phyloP scores from a whole-genome alignment of 225 moss, liverwort and hornwort genomes.

The Ulota crispa region DNA sequence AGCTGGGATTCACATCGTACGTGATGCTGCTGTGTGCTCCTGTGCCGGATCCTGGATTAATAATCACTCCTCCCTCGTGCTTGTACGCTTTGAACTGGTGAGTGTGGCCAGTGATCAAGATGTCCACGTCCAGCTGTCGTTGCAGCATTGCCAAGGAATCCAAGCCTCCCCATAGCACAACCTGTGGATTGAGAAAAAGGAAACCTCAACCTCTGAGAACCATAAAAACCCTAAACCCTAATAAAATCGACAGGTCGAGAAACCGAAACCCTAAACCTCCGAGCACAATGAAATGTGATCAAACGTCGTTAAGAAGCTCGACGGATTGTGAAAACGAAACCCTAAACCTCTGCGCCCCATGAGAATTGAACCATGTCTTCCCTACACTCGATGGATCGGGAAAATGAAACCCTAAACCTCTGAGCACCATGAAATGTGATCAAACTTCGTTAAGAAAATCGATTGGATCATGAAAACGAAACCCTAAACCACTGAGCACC shows the following conservation, averaged over 20 bases:
- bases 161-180: slow-evolving; percentile 91
- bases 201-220: background rate
- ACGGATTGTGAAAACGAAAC: too few species aligned
- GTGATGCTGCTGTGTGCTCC: slow-evolving; percentile 94
- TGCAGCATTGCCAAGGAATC: slow-evolving; percentile 89
- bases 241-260: slow-evolving; percentile 37
- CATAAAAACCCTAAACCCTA: background rate
- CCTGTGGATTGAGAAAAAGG: too few species aligned
- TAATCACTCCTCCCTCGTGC: slow-evolving; percentile 88
- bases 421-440: background rate
- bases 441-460: background rate
- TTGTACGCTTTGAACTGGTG: slow-evolving; percentile 94
- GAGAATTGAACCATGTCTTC: too few species aligned
- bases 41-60: slow-evolving; percentile 89
- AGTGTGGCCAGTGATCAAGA: slow-evolving; percentile 73
- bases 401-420: background rate
- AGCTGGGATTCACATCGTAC: slow-evolving; percentile 88
- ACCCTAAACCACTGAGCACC: too few species aligned
- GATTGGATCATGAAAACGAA: background rate
- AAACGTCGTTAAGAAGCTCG: too few species aligned
- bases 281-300: background rate
- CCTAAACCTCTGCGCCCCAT: too few species aligned
- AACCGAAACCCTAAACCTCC: background rate
- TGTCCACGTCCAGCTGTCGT: slow-evolving; percentile 79
- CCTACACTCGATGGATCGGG: background rate